phyloP scores from a whole-genome alignment of 371 early-diverging fungal species.

The Syncephalastrum racemosum region DNA sequence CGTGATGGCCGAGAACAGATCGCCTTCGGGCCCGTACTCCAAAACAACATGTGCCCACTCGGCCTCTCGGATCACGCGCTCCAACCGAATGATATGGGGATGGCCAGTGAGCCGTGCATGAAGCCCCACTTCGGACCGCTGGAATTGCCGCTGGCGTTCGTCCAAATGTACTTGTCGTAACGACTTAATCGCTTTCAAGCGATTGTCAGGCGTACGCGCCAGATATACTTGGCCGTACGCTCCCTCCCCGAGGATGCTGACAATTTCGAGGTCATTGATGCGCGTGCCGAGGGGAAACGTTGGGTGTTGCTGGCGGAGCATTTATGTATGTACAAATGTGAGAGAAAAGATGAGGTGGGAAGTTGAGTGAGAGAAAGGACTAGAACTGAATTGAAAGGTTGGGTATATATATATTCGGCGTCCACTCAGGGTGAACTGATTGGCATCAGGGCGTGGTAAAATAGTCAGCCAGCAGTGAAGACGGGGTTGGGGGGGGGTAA shows the following conservation, averaged over 20 bases:
- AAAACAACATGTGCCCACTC: constrained; percentile 69
- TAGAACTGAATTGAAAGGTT: too few relatives aligned
- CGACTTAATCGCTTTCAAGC: constrained; percentile 64
- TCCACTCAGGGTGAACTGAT: too few relatives aligned
- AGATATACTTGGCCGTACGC: constrained; percentile 73
- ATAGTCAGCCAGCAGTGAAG: too few relatives aligned
- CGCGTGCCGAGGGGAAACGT: constrained; percentile 23
- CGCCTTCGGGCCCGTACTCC: constrained; percentile 70
- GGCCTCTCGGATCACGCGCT: constrained; percentile 57
- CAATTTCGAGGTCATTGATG: constrained; percentile 34
- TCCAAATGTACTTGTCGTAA: constrained; percentile 39
- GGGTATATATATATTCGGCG: too few relatives aligned
- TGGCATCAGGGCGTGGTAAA: too few relatives aligned
- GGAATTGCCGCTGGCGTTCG: constrained; percentile 50
- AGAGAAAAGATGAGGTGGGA: background rate
- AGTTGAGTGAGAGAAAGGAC: constrained; percentile 3
- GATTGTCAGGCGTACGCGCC: constrained; percentile 16
- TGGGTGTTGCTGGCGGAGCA: constrained; percentile 12
- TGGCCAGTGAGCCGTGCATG: constrained; percentile 65
- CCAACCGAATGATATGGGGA: constrained; percentile 67
- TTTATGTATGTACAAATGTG: constrained; percentile 1
- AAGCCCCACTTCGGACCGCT: constrained; percentile 68
- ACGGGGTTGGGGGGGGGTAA: too few relatives aligned
- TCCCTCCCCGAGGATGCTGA: constrained; percentile 64
- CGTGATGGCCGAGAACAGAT: constrained; percentile 67